Percentiles rank a stretch among this genome's conserved stretches.
Evolutionary conservation across 2,329 filamentous ascomycete genomes (phyloP).

Genomic region (Neofusicoccum umdonicola): DNA sequence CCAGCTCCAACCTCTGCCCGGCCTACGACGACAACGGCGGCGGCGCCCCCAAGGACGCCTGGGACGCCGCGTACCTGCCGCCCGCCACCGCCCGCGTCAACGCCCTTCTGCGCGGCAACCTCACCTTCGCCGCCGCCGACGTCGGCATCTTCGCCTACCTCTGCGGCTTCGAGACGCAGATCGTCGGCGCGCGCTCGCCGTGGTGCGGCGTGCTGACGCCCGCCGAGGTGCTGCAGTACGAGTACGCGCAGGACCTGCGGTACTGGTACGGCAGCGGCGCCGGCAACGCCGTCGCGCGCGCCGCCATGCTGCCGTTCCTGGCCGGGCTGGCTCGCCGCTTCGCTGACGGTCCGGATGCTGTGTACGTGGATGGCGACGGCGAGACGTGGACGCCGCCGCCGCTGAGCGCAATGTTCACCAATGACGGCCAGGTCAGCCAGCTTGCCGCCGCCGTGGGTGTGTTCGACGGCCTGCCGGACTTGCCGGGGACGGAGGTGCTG

Average conservation of each 20-base stretch:
- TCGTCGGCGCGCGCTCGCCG: conserved; percentile 57
- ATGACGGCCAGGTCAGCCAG: conserved; percentile 66
- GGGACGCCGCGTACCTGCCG: conserved; percentile 54
- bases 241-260: conserved; percentile 66
- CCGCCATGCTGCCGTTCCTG: conserved; percentile 62
- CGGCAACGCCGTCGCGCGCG: conserved; percentile 53
- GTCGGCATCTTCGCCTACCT: conserved; percentile 62
- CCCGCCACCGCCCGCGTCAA: conserved; percentile 56
- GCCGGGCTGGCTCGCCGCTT: conserved; percentile 54
- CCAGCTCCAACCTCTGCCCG: conserved; percentile 62
- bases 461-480: conserved; percentile 53
- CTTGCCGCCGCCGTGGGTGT: conserved; percentile 59
- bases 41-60: conserved; percentile 46
- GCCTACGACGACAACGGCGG: conserved; percentile 56
- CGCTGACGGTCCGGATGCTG: conserved; percentile 50
- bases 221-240: conserved; percentile 61
- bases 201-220: conserved; percentile 64
- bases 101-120: conserved; percentile 41
- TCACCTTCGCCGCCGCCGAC: conserved; percentile 55
- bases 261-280: conserved; percentile 67
- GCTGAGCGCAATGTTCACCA: conserved; percentile 61
- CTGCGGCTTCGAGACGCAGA: conserved; percentile 70
- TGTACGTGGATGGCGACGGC: conserved; percentile 46
- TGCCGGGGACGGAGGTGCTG: conserved; percentile 47
- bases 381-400: conserved; percentile 52